These are phyloP conservation scores for Xylariaceae sp. DNA, from an alignment of 2,329 filamentous ascomycete genomes.

Conservation along the genomic window DNA sequence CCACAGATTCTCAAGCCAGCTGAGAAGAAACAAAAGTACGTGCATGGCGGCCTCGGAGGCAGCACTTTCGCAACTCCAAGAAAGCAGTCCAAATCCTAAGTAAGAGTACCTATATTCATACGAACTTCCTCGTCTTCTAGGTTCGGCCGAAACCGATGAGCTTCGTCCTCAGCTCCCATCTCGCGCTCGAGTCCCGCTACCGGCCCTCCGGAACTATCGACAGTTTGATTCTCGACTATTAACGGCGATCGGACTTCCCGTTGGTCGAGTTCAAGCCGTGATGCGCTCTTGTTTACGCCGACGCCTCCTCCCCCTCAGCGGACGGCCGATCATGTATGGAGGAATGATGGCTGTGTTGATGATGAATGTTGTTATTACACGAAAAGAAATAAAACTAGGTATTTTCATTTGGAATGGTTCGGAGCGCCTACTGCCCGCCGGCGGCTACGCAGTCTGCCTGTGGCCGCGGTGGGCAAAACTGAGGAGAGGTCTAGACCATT, in stretches of 20 bases:
- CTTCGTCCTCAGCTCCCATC: constrained; percentile 36
- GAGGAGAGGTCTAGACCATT: constrained; percentile 42
- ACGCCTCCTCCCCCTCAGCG: constrained; percentile 27
- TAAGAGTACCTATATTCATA: constrained; percentile 72
- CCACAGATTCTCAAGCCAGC: constrained; percentile 94
- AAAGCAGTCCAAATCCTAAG: constrained; percentile 71
- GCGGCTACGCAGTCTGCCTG: constrained; percentile 18
- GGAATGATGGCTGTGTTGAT: constrained; percentile 36
- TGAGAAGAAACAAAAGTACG: constrained; percentile 99
- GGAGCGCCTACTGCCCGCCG: constrained; percentile 31
- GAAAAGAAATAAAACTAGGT: constrained; percentile 47
- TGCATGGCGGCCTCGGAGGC: constrained; percentile 74
- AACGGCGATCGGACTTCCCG: constrained; percentile 24
- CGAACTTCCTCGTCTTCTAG: constrained; percentile 80
- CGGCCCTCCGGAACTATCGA: constrained; percentile 32
- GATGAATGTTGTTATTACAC: constrained; percentile 43
- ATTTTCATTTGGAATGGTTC: constrained; percentile 43
- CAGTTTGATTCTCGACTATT: constrained; percentile 34
- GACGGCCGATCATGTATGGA: constrained; percentile 33
- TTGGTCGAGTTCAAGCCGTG: constrained; percentile 13
- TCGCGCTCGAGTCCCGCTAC: constrained; percentile 32
- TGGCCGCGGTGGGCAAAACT: constrained; percentile 35
- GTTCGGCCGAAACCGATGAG: constrained; percentile 89
- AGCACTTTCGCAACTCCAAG: constrained; percentile 73
- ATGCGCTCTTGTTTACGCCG: constrained; percentile 28